phyloP scores from a whole-genome alignment of 2,329 filamentous ascomycete species.

The Alternaria longipes region DNA sequence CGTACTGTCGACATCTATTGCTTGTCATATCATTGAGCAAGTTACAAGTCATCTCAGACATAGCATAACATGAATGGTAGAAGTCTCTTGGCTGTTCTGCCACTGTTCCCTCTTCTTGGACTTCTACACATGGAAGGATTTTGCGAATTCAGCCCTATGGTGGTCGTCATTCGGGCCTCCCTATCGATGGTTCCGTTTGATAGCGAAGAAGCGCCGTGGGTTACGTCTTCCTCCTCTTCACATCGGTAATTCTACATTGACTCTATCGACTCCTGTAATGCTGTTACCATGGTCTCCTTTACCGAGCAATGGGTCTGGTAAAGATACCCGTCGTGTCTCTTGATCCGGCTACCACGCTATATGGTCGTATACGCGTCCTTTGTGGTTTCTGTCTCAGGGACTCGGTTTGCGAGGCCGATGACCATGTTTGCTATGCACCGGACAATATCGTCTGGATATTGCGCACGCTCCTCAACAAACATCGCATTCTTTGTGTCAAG shows the following conservation, averaged over 20 bases:
- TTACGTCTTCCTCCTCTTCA: neutral
- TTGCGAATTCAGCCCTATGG: neutral
- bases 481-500: neutral
- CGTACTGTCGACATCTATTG: neutral
- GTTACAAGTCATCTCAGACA: constrained; percentile 4
- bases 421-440: neutral
- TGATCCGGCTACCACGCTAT: neutral
- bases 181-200: neutral
- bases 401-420: neutral
- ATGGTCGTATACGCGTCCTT: neutral
- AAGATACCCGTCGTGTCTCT: neutral
- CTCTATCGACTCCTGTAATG: neutral
- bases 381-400: neutral
- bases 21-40: neutral
- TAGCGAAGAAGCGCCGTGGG: neutral
- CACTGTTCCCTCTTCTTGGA: neutral
- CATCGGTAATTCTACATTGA: neutral
- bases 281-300: constrained; percentile 3
- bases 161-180: neutral
- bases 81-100: neutral
- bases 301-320: neutral
- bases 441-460: neutral
- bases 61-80: neutral
- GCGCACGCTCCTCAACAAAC: neutral
- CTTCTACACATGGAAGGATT: neutral